A percentile compares a stretch with the other conserved stretches of the same genome.
These are phyloP conservation scores for Collybia sordida DNA, from an alignment of 768 basidiomycete species.

Conservation along the genomic window DNA sequence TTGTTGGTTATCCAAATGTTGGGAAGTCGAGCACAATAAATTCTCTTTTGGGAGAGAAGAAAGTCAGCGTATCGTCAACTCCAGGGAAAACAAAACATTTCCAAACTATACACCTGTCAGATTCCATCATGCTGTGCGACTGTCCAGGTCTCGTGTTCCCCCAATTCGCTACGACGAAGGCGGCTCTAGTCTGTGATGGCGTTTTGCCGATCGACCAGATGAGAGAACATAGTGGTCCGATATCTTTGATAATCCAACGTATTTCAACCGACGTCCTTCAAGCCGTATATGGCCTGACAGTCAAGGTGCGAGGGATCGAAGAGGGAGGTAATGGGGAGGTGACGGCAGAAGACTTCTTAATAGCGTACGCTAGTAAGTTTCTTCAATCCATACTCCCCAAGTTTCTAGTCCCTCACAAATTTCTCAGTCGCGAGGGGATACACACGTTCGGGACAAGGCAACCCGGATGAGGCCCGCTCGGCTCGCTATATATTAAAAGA, in stretches of 20 bases:
- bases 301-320: slow-evolving; percentile 61
- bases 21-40: slow-evolving; percentile 99
- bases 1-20: slow-evolving; percentile 98
- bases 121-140: slow-evolving; percentile 86
- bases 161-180: slow-evolving; percentile 96
- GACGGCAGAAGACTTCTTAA: slow-evolving; percentile 77
- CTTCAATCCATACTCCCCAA: not conserved
- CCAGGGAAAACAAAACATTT: slow-evolving; percentile 99
- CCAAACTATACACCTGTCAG: slow-evolving; percentile 95
- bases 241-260: slow-evolving; percentile 71
- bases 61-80: slow-evolving; percentile 96
- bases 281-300: slow-evolving; percentile 82
- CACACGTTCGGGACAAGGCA: slow-evolving; percentile 91
- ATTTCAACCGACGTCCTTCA: slow-evolving; percentile 86
- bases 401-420: slow-evolving; percentile 13
- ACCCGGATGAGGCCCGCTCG: slow-evolving; percentile 94
- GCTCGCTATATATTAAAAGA: slow-evolving; percentile 94
- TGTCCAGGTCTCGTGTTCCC: slow-evolving; percentile 99
- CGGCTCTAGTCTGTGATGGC: slow-evolving; percentile 94
- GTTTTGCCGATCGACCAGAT: slow-evolving; percentile 97
- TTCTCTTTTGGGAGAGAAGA: slow-evolving; percentile 92
- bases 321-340: slow-evolving; percentile 83
- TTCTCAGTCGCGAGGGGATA: slow-evolving; percentile 86
- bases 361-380: slow-evolving; percentile 88
- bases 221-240: slow-evolving; percentile 88